These are phyloP conservation scores for Quercus tomentella DNA, from an alignment of 331 rosid species.

Conservation along the genomic window DNA sequence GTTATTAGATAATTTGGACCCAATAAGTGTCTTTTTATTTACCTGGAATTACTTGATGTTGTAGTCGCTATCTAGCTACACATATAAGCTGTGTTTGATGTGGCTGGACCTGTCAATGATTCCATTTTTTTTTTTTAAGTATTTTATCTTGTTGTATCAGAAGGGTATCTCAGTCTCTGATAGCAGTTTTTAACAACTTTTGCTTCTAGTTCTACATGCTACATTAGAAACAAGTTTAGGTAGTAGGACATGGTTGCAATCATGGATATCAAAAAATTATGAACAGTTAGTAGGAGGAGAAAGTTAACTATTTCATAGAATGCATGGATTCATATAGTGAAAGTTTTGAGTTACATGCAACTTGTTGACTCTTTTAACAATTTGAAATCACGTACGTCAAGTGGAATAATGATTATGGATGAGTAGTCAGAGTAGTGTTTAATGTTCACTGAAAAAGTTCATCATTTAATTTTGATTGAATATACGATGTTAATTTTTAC, in stretches of 20 bases:
- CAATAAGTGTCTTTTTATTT: not conserved
- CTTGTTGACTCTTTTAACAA: no score
- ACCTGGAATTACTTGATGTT: not conserved
- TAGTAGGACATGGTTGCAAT: not conserved
- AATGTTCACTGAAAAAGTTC: no score
- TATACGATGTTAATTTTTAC: no score
- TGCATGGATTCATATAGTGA: no score
- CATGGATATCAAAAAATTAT: not conserved
- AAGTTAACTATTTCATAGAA: no score
- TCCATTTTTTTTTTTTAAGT: not conserved
- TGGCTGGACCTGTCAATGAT: not conserved
- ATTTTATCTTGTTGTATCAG: no score
- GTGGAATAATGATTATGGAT: no score
- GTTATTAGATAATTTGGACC: constrained; percentile 19
- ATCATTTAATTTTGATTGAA: no score
- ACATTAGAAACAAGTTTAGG: not conserved
- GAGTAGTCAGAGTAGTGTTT: no score
- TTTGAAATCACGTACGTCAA: no score
- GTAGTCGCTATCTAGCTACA: not conserved
- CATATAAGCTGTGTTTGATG: not conserved
- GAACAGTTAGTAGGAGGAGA: not conserved
- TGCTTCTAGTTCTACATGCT: not conserved
- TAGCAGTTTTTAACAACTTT: not conserved
- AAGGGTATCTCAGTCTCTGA: not conserved
- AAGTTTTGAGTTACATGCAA: no score